Evolutionary conservation across 2,329 filamentous ascomycete species (phyloP).

Genomic region (Aureobasidium sp.): DNA sequence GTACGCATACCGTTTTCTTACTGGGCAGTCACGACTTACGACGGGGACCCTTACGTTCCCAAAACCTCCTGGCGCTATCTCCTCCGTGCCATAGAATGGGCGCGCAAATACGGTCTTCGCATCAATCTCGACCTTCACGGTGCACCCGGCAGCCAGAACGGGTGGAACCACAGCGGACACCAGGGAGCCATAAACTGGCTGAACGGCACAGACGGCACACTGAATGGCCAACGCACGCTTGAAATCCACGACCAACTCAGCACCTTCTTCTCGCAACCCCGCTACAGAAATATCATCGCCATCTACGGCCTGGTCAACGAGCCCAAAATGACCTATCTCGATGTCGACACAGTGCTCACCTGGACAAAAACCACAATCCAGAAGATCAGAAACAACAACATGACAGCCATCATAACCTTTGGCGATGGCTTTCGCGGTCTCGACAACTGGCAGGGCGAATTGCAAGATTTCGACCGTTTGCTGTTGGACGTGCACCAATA

Average conservation of each 20-base stretch:
- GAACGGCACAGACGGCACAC: constrained; percentile 74
- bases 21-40: constrained; percentile 84
- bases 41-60: constrained; percentile 78
- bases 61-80: constrained; percentile 90
- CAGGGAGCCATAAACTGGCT: constrained; percentile 80
- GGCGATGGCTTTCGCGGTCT: constrained; percentile 94
- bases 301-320: constrained; percentile 96
- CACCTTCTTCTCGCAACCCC: constrained; percentile 84
- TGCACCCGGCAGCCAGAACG: constrained; percentile 90
- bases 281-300: constrained; percentile 84
- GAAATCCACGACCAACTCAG: constrained; percentile 83
- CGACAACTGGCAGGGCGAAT: constrained; percentile 78
- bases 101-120: constrained; percentile 81
- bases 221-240: constrained; percentile 73
- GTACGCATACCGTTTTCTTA: constrained; percentile 95
- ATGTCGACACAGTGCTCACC: constrained; percentile 57
- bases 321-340: constrained; percentile 69
- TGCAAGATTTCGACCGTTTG: constrained; percentile 64
- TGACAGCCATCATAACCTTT: constrained; percentile 69
- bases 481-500: constrained; percentile 98
- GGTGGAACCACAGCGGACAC: constrained; percentile 92
- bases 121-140: constrained; percentile 90
- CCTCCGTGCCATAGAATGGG: constrained; percentile 86
- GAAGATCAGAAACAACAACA: constrained; percentile 68
- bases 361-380: constrained; percentile 74